Percentiles rank a stretch among this genome's conserved stretches.
phyloP scores from a whole-genome alignment of 139 green algal genomes.

The Chlamydomonas schloesseri region DNA sequence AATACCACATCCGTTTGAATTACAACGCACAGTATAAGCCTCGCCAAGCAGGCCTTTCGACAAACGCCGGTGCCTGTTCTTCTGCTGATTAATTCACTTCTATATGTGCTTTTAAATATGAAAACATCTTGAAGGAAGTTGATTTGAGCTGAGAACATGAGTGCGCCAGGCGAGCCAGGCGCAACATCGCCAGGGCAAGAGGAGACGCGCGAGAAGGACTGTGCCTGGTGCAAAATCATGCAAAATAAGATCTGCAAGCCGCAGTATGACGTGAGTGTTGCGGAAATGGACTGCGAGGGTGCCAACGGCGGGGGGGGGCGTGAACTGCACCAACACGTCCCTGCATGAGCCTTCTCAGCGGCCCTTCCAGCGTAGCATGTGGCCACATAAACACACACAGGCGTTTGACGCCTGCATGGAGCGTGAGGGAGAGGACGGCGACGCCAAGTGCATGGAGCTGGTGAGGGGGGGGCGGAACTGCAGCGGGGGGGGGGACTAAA shows the following conservation, averaged over 20 bases:
- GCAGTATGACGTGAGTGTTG: conserved; percentile 21
- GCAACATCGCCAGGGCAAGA: neutral
- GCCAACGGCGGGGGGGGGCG: neutral
- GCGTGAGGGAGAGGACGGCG: neutral
- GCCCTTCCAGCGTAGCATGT: neutral
- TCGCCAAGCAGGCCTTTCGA: no score
- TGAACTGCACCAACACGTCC: neutral
- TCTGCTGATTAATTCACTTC: no score
- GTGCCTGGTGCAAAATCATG: conserved; percentile 44
- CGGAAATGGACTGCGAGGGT: no score
- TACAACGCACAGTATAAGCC: no score
- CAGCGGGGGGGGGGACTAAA: neutral
- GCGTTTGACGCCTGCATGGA: conserved; percentile 41
- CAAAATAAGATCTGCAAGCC: conserved; percentile 34
- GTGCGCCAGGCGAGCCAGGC: neutral
- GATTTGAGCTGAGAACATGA: neutral
- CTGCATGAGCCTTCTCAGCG: neutral
- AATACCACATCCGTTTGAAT: no score
- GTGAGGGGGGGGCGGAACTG: neutral
- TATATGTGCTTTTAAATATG: neutral
- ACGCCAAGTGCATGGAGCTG: conserved; percentile 33
- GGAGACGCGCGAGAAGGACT: neutral
- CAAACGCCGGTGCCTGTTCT: no score
- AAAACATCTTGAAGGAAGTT: fast-evolving
- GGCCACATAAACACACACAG: neutral